Base-by-base conservation (phyloP, 2,329 filamentous ascomycete genomes). In the Aureobasidium sp. region DNA sequence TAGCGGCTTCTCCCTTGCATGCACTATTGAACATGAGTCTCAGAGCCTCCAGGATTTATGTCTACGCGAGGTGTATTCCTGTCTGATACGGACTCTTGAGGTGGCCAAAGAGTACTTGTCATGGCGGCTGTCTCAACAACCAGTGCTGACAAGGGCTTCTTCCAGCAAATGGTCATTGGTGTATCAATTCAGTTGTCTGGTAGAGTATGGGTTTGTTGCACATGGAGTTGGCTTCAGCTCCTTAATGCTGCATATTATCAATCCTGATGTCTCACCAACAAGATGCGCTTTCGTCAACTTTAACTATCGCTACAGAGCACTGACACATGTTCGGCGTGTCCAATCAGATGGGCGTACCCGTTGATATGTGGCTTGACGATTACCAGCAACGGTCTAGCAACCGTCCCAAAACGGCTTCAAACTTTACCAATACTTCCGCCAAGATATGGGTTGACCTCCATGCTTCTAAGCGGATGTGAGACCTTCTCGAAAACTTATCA, bases 201-300 rank as follows among this genome's bases (percentile, higher is more conserved):
- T n/a, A 34, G 34, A 1, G 3, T n/a, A 39, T 10, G 29, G 11
- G 15, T 21, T 41, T 36, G 13, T 30, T 6, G n/a, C 6, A 15
- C 27, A 34, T 32, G 25, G 9, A 15, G 8, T 13, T 9, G 6
- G 2, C 10, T 9, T 34, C 29, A 16, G 2, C 39, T 34, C 16
- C 21, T 21, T 44, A 9, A n/a, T 39, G 4, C 39, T 44, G 39
- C 39, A 44, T 32, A n/a, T 21, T 21, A 21, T 21, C 13, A 41
- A 42, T 25, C 5, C 8, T 15, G 47, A 44, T 55, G 52, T 55
- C 52, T 55, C 52, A 55, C 52, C 52, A 55, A 55, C 15, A 55
- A 55, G 39, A 34, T 44, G 39, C 39, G 39, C 52, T 44, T 55
- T 41, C 15, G 37, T 6, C 52, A 55, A 55, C 52, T 44, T n/a